Evolutionary conservation across 1,139 yeast genomes (phyloP), one percentile per base, ranked within the genome.

Genomic region (Geotrichum reessii): DNA sequence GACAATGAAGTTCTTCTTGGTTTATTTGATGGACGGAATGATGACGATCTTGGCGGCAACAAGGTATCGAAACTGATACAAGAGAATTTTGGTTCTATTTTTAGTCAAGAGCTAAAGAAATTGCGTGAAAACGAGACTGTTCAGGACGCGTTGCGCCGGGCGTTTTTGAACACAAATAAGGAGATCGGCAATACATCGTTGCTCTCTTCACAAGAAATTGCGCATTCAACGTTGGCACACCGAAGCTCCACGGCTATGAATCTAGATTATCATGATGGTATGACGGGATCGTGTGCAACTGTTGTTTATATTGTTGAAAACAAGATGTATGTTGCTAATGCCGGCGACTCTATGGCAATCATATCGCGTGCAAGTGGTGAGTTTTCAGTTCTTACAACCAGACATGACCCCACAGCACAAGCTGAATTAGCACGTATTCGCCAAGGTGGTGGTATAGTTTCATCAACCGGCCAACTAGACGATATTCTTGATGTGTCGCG

Each of bases 281-380:
- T 80, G 55, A 83, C 93, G n/a, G 99, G 99, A 12, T 86, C 96
- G 53, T 83, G 96, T 56, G 87, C 90, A 0, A 85, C 97, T 0
- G 83, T 91, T 21, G 79, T 90, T 12, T 95, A 89, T 69, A 80
- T 93, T 63, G 83, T 82, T 63, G 95, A 86, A 42, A 81, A 81
- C 60, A 80, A 78, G 61, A 72, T 92, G 33, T 91, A 86, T 70
- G 81, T 92, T 21, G 97, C 97, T 2, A 92, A 92, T 66, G 82
- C 88, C 58, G 99, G 99, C 67, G 98, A 93, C 69, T 83, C 89
- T 2, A 87, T 86, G 78, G 93, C 92, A 0, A 78, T 93, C 57
- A 72, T 93, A 58, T 85, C 96, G 4, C 81, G 86, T 63, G 81
- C 84, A 50, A 89, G 88, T 71, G 97, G 98, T 31, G 95, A 90